A percentile compares a stretch with the other conserved stretches of the same genome.
These are phyloP conservation scores for Penicillium angulare DNA, from an alignment of 495 filamentous ascomycete genomes.

Conservation along the genomic window DNA sequence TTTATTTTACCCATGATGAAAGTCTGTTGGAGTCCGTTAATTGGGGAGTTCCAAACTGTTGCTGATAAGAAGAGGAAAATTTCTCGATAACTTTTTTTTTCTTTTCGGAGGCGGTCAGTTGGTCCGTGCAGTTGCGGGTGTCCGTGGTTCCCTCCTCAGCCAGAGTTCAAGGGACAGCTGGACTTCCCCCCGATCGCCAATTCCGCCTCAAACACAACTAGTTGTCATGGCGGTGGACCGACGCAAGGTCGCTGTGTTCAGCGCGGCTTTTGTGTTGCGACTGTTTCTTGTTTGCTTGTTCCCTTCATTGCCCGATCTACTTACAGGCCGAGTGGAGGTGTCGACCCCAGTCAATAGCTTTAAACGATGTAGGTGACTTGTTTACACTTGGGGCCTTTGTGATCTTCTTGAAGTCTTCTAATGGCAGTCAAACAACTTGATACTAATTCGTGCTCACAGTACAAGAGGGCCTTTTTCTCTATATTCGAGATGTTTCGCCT, in stretches of 20 bases:
- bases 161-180: conserved; percentile 24
- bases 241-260: conserved; percentile 72
- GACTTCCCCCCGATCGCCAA: conserved; percentile 8
- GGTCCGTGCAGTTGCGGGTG: conserved; percentile 39
- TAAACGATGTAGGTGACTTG: conserved; percentile 82
- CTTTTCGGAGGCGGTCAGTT: conserved; percentile 21
- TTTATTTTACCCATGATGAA: conserved; percentile 78
- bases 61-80: conserved; percentile 38
- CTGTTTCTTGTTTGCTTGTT: conserved; percentile 78
- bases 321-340: conserved; percentile 91
- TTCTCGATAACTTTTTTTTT: conserved; percentile 43
- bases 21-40: conserved; percentile 11
- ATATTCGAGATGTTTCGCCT: conserved; percentile 92
- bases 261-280: conserved; percentile 73
- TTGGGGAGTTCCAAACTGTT: conserved; percentile 13
- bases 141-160: conserved; percentile 29
- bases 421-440: background rate
- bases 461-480: conserved; percentile 94
- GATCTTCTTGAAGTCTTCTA: too few relatives aligned
- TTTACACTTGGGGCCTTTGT: background rate
- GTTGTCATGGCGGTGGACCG: conserved; percentile 63
- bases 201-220: background rate
- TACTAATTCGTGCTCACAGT: conserved; percentile 50
- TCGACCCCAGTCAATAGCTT: conserved; percentile 97
- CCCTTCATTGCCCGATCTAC: conserved; percentile 78